Evolutionary conservation across 129 eudicot genomes (phyloP).

Genomic region (Flaveria sonorensis): DNA sequence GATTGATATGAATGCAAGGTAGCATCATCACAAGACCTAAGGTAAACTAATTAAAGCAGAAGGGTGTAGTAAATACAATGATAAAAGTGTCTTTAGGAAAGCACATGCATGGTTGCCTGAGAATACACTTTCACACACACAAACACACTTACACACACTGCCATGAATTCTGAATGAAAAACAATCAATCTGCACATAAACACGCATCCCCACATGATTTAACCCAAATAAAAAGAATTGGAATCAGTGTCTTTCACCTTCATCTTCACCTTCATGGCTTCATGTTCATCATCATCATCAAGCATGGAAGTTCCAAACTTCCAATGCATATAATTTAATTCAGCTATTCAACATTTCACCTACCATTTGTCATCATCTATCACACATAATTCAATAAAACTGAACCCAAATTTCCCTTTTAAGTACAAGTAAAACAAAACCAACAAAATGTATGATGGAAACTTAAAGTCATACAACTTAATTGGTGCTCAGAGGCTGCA

Average conservation of each 20-base stretch:
- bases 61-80: slow-evolving; percentile 44
- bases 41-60: slow-evolving; percentile 26
- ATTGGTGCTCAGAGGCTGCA: slow-evolving; percentile 9
- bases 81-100: slow-evolving; percentile 45
- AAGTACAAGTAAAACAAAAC: no score
- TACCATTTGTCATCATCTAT: slow-evolving; percentile 13
- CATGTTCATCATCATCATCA: slow-evolving; percentile 2
- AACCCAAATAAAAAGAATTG: neutral
- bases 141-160: slow-evolving; percentile 42
- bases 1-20: slow-evolving; percentile 22
- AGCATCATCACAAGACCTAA: slow-evolving; percentile 9
- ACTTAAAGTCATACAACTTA: neutral
- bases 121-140: slow-evolving; percentile 6
- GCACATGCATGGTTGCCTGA: slow-evolving; percentile 53
- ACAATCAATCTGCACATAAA: slow-evolving; percentile 40
- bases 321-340: no score
- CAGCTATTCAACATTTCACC: neutral
- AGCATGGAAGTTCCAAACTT: no score
- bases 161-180: slow-evolving; percentile 42
- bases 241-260: neutral
- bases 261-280: slow-evolving; percentile 40
- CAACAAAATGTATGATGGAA: neutral
- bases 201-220: slow-evolving; percentile 40
- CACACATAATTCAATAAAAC: no score
- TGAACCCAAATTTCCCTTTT: no score